phyloP scores from a whole-genome alignment of 176 grass and related monocot genomes.

The Eleusine indica region DNA sequence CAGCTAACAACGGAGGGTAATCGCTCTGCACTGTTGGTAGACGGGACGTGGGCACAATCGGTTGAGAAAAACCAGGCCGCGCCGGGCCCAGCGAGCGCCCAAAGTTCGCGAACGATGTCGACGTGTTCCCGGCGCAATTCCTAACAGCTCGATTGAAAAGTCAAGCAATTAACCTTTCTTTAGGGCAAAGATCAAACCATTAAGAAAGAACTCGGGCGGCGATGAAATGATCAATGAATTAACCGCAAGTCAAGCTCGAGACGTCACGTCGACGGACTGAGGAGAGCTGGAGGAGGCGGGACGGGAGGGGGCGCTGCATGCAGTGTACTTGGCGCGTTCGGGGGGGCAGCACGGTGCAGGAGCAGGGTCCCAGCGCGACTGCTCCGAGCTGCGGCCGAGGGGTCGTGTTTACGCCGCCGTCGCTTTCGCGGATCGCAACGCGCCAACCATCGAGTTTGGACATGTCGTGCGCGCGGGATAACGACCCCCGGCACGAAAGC shows the following conservation, averaged over 20 bases:
- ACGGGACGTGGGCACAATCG: background rate
- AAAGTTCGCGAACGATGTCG: conserved; percentile 7
- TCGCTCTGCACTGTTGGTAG: background rate
- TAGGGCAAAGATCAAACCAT: conserved; percentile 35
- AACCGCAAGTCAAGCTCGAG: conserved; percentile 32
- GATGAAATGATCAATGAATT: too few relatives aligned
- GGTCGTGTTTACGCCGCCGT: background rate
- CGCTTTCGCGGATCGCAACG: conserved; percentile 51
- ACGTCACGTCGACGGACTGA: conserved; percentile 39
- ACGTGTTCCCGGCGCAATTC: background rate
- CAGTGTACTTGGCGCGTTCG: conserved; percentile 35
- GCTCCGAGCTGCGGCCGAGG: background rate
- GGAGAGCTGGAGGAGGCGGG: too few relatives aligned
- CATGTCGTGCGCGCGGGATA: conserved; percentile 19
- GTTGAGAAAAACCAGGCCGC: conserved; percentile 1
- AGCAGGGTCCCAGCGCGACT: background rate
- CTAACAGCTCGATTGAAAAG: background rate
- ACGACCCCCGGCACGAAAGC: conserved; percentile 33
- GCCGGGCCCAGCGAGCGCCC: background rate
- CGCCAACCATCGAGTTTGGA: conserved; percentile 34
- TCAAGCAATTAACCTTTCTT: background rate
- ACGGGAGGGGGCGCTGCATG: conserved; percentile 2
- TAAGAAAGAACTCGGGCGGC: background rate
- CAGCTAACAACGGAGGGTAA: background rate
- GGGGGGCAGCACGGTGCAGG: background rate